These are phyloP conservation scores for Ilyonectria robusta DNA, from an alignment of 2,329 filamentous ascomycete genomes.

Conservation along the genomic window DNA sequence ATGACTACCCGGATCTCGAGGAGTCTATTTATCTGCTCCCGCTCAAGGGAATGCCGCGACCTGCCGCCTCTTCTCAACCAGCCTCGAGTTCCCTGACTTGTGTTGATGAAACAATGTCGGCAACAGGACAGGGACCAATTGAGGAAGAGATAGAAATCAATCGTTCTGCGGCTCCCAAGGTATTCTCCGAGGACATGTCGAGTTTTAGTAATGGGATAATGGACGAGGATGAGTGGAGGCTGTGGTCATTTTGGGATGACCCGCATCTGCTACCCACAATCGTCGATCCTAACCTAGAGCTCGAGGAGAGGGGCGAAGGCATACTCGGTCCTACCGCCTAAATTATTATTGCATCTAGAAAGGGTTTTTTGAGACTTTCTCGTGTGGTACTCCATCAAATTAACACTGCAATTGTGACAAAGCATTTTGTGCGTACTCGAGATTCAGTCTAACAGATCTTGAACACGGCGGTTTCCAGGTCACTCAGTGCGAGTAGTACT, in stretches of 20 bases:
- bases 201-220: constrained; percentile 27
- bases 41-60: constrained; percentile 44
- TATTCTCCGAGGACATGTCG: constrained; percentile 3
- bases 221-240: constrained; percentile 44
- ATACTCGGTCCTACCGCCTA: too few relatives aligned
- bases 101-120: not conserved
- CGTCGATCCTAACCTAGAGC: too few relatives aligned
- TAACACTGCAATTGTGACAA: too few relatives aligned
- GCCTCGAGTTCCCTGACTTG: not conserved
- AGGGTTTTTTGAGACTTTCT: too few relatives aligned
- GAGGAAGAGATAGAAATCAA: not conserved
- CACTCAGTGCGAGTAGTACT: too few relatives aligned
- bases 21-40: constrained; percentile 43
- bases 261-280: constrained; percentile 42
- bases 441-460: too few relatives aligned
- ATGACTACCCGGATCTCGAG: constrained; percentile 45
- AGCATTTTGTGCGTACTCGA: too few relatives aligned
- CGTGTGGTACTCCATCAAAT: too few relatives aligned
- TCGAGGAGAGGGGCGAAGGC: too few relatives aligned
- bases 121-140: constrained; percentile 9
- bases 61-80: constrained; percentile 25
- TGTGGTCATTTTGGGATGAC: constrained; percentile 45
- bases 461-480: too few relatives aligned
- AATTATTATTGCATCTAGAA: too few relatives aligned
- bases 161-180: not conserved